Percentiles rank a stretch among this genome's conserved stretches.
These are phyloP conservation scores for Glycine latifolia DNA, from an alignment of 306 rosid species.

Conservation along the genomic window DNA sequence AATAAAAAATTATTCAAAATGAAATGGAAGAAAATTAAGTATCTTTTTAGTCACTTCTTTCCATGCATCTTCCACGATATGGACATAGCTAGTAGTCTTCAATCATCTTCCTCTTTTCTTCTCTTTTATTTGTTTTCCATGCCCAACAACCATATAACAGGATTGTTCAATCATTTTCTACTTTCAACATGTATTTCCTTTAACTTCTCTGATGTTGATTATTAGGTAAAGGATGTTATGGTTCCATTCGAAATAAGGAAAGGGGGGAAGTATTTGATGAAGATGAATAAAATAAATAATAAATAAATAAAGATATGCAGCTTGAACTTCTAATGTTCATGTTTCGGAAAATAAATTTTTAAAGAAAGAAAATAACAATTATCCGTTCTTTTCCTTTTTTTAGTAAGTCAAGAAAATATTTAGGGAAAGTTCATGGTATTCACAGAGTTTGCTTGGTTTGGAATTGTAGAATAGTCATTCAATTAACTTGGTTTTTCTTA, in stretches of 20 bases:
- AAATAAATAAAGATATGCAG: background rate
- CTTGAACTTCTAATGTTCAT: background rate
- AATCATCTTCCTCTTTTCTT: constrained; percentile 3
- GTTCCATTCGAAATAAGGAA: constrained; percentile 42
- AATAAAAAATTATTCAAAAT: too few relatives aligned
- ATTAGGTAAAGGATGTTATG: constrained; percentile 43
- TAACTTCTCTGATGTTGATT: constrained; percentile 24
- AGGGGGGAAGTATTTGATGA: constrained; percentile 5
- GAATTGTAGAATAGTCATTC: constrained; percentile 12
- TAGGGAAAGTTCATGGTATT: constrained; percentile 36
- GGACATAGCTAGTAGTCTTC: background rate
- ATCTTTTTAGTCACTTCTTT: background rate
- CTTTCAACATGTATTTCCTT: constrained; percentile 17
- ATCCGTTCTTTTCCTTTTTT: background rate
- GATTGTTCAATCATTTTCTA: constrained; percentile 41
- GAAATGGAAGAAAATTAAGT: too few relatives aligned
- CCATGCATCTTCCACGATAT: constrained; percentile 37
- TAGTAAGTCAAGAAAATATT: background rate
- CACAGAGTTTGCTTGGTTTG: constrained; percentile 38
- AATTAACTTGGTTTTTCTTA: background rate
- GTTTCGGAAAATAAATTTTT: background rate
- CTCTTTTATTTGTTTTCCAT: background rate
- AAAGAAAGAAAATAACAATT: background rate
- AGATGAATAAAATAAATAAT: background rate
- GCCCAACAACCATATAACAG: constrained; percentile 2